Conservation (phyloP, 371 early-diverging fungal species). For the Dichotomocladium elegans region DNA sequence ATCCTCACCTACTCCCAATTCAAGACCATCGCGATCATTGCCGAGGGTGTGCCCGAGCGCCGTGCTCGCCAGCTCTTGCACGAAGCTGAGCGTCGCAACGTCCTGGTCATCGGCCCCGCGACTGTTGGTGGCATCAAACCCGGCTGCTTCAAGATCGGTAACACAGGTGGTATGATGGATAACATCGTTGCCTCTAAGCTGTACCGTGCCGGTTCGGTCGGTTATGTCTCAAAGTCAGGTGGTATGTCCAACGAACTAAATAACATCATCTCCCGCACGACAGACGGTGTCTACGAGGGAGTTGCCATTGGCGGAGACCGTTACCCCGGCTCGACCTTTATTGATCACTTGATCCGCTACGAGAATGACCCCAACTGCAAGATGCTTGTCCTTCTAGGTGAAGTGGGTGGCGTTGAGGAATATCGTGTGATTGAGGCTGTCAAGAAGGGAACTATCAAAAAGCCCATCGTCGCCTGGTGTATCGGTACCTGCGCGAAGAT, state of each 20-base stretch:
- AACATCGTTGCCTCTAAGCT: conserved; percentile 96
- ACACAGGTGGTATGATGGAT: conserved; percentile 99
- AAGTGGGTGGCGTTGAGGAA: conserved; percentile 98
- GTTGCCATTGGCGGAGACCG: conserved; percentile 98
- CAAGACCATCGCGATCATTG: conserved; percentile 94
- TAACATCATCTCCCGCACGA: conserved; percentile 94
- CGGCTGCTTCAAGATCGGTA: conserved; percentile 99
- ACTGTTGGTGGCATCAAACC: conserved; percentile 99
- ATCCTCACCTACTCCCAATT: conserved; percentile 79
- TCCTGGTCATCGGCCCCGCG: conserved; percentile 95
- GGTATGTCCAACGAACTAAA: conserved; percentile 99
- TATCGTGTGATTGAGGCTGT: conserved; percentile 93
- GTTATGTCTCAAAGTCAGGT: conserved; percentile 97
- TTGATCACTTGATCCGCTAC: conserved; percentile 94
- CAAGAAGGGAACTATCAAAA: conserved; percentile 82
- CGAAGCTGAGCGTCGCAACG: conserved; percentile 77
- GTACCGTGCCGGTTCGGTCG: conserved; percentile 95
- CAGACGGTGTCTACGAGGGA: conserved; percentile 98
- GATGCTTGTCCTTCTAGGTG: conserved; percentile 93
- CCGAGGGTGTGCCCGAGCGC: conserved; percentile 98
- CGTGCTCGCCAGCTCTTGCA: conserved; percentile 88
- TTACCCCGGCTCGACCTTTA: conserved; percentile 98
- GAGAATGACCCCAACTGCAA: conserved; percentile 91
- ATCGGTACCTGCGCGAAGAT: conserved; percentile 98
- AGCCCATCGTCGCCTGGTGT: conserved; percentile 98